phyloP scores from a whole-genome alignment of 2,329 filamentous ascomycete species.

The Trichophaea hybrida region DNA sequence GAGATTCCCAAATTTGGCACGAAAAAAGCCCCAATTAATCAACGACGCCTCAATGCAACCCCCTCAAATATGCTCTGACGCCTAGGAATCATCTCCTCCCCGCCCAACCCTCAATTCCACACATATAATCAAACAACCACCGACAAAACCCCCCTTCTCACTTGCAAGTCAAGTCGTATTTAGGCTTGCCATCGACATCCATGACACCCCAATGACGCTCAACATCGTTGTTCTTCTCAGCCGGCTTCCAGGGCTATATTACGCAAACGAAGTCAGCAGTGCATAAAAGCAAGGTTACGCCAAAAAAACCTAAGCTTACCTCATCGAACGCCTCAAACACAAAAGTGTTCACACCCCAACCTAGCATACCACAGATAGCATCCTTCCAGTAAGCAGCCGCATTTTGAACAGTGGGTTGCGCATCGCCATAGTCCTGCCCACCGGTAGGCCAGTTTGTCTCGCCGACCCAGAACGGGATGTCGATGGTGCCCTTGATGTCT shows the following conservation, averaged over 20 bases:
- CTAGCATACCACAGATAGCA: conserved; percentile 48
- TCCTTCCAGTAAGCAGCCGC: conserved; percentile 47
- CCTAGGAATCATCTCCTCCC: background rate
- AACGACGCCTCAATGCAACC: no score
- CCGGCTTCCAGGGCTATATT: conserved; percentile 44
- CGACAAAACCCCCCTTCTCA: background rate
- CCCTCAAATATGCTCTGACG: no score
- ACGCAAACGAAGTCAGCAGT: background rate
- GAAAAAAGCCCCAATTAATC: background rate
- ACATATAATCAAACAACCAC: background rate
- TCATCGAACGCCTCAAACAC: conserved; percentile 64
- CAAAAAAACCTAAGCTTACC: conserved; percentile 28
- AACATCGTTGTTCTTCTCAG: conserved; percentile 47
- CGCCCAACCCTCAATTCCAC: background rate
- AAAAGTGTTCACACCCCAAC: conserved; percentile 54
- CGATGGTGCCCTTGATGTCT: conserved; percentile 39
- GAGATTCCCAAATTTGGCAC: background rate
- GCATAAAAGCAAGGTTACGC: background rate
- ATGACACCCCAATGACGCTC: conserved; percentile 58
- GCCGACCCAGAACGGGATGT: conserved; percentile 50
- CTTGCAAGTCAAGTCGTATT: conserved; percentile 35
- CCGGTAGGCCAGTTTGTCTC: conserved; percentile 55
- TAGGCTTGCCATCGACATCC: conserved; percentile 43
- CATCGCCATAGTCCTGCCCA: conserved; percentile 47
- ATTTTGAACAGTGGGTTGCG: conserved; percentile 45